Base-by-base conservation (phyloP, 495 filamentous ascomycete genomes). In the Neurospora hispaniola region DNA sequence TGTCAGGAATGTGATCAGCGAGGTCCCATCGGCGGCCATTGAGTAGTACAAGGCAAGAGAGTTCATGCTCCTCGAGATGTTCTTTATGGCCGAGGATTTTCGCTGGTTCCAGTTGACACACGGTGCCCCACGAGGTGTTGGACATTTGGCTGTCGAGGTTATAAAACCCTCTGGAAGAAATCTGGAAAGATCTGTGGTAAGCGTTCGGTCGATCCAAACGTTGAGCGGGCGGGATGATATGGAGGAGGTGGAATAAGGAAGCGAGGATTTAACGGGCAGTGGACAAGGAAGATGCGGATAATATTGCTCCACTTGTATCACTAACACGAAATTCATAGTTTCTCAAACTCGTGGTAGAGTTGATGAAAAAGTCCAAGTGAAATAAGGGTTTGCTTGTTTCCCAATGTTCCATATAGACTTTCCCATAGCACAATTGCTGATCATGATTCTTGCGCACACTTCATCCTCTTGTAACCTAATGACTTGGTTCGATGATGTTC, bases 61-160 rank as follows among this genome's bases (percentile, higher is more conserved):
- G 23, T 23, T 23, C 27, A 31, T 31, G 5, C 74, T 86, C 3
- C 81, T 82, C 71, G 70, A 80, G 48, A 69, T 31, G 4, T 71
- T 86, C 69, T 68, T 85, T 72, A 73, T 79, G 41, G 82, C 85
- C 0, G 86, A 86, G 74, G 78, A 82, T 73, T 74, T 81, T 41
- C 87, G 86, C 0, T 88, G 82, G 81, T 89, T 88, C 73, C 76
- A 88, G 16, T 75, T 89, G 70, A 31, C 27, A 31, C 27, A 31
- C 27, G 27, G 27, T 31, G 27, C 27, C 27, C 27, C 27, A 31
- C 27, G 72, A 74, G 10, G 77, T 78, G 43, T 72, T 88, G 69
- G 74, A 72, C 41, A 74, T 81, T 71, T 85, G 84, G 7, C 72
- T 87, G 70, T 41, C 74, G 69, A 70, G 71, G 71, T 40, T 73